Base-by-base conservation (phyloP, 352 stramenopile genomes). In the Lagenidium giganteum region DNA sequence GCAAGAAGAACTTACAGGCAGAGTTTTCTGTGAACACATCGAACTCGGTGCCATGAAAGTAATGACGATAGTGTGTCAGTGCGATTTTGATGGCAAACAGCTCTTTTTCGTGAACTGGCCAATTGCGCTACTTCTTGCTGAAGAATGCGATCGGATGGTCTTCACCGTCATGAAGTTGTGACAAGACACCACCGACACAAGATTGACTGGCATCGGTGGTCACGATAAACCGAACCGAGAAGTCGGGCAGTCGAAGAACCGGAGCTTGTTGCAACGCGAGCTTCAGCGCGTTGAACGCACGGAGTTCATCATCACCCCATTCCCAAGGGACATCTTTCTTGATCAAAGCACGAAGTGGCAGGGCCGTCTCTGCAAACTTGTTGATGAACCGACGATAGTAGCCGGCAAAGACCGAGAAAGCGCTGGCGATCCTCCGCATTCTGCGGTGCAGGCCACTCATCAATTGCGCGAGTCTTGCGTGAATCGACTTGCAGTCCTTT, bases 341-440 rank as follows among this genome's bases (percentile, higher is more conserved):
- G 1, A 42, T 23, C n/a, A 61, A 25, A 16, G 43, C 34, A 12
- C 20, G 34, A 18, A 66, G 30, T 12, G 51, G 51, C 1, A 56
- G 27, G 6, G 50, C 57, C 1, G 59, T 16, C 20, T 43, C 22
- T 7, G 47, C 51, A 27, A 46, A 67, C 11, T 46, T 21, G 12
- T 17, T 23, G 3, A 67, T 40, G 22, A 57, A 57, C 7, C 44
- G 43, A 2, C 46, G 41, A 44, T 67, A 67, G 30, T 59, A 62
- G 8, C 46, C 51, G 6, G 46, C 35, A 5, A 59, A 59, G 29
- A 20, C 45, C 51, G 12, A 67, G 51, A 18, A 57, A 62, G 12
- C 50, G 34, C 28, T 53, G 29, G 1, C 47, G 17, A n/a, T 54
- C 51, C 24, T 58, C 52, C 3, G 12, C 16, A 13, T 25, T 51